Evolutionary conservation across 306 rosid genomes (phyloP).

Genomic region (Elaeagnus macrophylla): DNA sequence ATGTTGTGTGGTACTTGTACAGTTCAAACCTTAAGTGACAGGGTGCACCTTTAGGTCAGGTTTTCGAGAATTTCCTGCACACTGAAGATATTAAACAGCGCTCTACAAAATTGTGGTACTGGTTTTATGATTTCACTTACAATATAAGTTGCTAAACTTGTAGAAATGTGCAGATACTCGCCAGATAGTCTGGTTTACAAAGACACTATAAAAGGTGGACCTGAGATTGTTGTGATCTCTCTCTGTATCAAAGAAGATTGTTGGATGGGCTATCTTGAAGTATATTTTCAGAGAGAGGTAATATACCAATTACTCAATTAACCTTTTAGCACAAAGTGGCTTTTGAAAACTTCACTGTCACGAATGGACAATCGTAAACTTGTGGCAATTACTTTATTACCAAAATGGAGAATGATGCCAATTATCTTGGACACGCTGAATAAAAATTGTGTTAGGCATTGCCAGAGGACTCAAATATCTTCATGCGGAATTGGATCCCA

Average conservation of each 20-base stretch:
- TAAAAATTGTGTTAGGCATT: too few species aligned
- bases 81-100: constrained; percentile 54
- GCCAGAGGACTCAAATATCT: constrained; percentile 83
- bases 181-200: constrained; percentile 95
- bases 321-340: neutral
- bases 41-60: too few species aligned
- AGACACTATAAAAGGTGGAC: constrained; percentile 85
- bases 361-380: neutral
- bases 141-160: neutral
- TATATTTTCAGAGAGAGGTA: constrained; percentile 94
- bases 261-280: constrained; percentile 90
- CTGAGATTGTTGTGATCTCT: constrained; percentile 92
- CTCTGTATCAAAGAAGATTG: constrained; percentile 80
- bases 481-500: constrained; percentile 81
- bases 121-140: constrained; percentile 9
- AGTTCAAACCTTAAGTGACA: too few species aligned
- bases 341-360: constrained; percentile 13
- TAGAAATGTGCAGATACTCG: constrained; percentile 19
- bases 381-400: neutral
- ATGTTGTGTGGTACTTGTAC: too few species aligned
- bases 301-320: neutral
- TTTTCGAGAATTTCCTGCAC: constrained; percentile 91
- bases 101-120: constrained; percentile 59
- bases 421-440: constrained; percentile 81
- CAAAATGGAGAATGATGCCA: constrained; percentile 90